Percentiles rank a stretch among this genome's conserved stretches.
Evolutionary conservation across 257 asterid genomes (phyloP).

Genomic region (Solanum infundibuliforme): DNA sequence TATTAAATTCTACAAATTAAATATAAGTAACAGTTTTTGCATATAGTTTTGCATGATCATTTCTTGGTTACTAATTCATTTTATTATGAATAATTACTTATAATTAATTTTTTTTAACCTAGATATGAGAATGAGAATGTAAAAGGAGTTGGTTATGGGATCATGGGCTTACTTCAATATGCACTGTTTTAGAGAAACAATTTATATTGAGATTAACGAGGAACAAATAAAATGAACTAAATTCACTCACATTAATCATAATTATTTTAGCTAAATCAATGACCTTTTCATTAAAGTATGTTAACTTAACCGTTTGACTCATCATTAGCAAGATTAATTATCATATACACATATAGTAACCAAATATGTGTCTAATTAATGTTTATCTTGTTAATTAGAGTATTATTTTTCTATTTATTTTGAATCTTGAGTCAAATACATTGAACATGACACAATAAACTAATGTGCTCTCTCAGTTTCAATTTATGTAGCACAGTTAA

Average conservation of each 20-base stretch:
- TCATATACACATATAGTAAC: not conserved
- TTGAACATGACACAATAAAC: not conserved
- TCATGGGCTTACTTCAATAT: not conserved
- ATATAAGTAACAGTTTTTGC: not conserved
- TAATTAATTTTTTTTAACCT: not conserved
- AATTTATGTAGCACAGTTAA: not conserved
- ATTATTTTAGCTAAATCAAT: not conserved
- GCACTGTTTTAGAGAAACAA: not conserved
- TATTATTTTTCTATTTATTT: not conserved
- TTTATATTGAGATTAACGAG: not conserved
- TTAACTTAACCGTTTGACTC: not conserved
- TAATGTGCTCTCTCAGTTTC: fast-evolving
- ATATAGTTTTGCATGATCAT: no score
- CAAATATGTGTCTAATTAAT: not conserved
- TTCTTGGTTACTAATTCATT: no score
- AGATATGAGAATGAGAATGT: not conserved
- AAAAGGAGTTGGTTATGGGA: not conserved
- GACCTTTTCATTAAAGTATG: not conserved
- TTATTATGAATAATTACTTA: no score
- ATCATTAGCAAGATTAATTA: not conserved
- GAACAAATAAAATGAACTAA: not conserved
- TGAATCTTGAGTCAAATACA: not conserved
- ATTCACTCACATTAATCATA: not conserved
- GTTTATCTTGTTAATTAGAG: not conserved
- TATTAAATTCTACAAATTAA: not conserved